Conservation (phyloP, 2,329 filamentous ascomycete species). For the Hypoxylon sp. region DNA sequence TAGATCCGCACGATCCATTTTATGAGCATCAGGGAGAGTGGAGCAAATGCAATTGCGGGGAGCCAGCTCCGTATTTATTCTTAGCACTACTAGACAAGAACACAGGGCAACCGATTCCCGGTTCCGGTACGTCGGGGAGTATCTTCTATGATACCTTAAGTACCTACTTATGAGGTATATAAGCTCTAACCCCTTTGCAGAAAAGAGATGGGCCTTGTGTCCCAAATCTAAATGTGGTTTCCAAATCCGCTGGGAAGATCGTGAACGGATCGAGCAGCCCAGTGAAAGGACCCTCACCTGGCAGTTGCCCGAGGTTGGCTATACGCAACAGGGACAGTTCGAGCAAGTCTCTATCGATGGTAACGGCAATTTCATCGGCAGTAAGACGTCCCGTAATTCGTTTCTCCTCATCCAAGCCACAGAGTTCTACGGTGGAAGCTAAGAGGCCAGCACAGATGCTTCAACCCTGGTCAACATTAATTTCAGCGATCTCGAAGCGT, state of each 20-base stretch:
- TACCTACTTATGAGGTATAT: too few species aligned
- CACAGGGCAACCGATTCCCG: too few species aligned
- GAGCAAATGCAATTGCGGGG: too few species aligned
- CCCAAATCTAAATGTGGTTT: background rate
- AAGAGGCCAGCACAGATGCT: background rate
- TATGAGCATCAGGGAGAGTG: too few species aligned
- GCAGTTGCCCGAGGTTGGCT: background rate
- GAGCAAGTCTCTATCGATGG: background rate
- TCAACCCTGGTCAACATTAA: background rate
- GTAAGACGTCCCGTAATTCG: constrained; percentile 7
- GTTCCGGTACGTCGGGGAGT: too few species aligned
- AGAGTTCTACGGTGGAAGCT: too few species aligned
- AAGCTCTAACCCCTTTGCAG: background rate
- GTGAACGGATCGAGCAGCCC: background rate
- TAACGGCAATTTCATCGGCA: constrained; percentile 2
- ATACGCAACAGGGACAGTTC: background rate
- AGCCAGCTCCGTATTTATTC: too few species aligned
- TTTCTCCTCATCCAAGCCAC: too few species aligned
- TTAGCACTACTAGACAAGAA: too few species aligned
- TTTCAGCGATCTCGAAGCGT: background rate
- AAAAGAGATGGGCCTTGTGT: background rate
- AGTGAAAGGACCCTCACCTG: background rate
- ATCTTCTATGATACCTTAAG: background rate
- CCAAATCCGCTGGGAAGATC: background rate
- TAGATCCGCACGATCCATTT: too few species aligned